Evolutionary conservation across 768 basidiomycete species (phyloP).

Genomic region (Mrakia gelida): DNA sequence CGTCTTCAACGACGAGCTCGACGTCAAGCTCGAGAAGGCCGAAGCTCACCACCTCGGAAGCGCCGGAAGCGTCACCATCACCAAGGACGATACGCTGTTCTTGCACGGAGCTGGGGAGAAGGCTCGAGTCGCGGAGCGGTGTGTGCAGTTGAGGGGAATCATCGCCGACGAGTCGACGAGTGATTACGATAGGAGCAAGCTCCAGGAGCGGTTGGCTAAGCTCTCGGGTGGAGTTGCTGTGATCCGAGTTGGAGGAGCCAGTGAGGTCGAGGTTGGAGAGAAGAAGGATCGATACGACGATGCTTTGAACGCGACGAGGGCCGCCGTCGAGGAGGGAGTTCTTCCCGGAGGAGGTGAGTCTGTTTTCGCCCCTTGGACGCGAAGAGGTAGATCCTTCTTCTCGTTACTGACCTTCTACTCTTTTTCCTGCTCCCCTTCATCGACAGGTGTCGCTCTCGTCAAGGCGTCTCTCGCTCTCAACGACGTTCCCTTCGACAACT

Average conservation of each 20-base stretch:
- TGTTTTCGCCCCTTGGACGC: neutral
- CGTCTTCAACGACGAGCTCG: conserved; percentile 93
- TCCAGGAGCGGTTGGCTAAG: conserved; percentile 96
- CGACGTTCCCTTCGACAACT: conserved; percentile 77
- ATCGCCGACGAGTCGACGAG: conserved; percentile 76
- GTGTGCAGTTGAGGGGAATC: conserved; percentile 88
- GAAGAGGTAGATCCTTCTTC: neutral
- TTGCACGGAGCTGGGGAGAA: conserved; percentile 92
- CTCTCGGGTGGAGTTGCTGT: conserved; percentile 93
- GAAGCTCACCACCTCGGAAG: conserved; percentile 84
- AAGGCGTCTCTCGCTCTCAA: conserved; percentile 49
- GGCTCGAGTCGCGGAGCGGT: conserved; percentile 81
- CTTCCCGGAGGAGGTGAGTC: conserved; percentile 80
- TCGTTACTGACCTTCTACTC: neutral
- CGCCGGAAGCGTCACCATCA: conserved; percentile 85
- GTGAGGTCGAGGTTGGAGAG: conserved; percentile 95
- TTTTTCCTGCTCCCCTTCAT: neutral
- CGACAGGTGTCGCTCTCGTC: conserved; percentile 63
- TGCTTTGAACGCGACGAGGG: conserved; percentile 94
- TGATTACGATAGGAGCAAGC: conserved; percentile 89
- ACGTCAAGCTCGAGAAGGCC: conserved; percentile 92
- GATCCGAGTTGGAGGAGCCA: conserved; percentile 91
- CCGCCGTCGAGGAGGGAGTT: conserved; percentile 97
- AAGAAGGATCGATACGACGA: conserved; percentile 96
- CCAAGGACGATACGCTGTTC: conserved; percentile 95